A percentile compares a stretch with the other conserved stretches of the same genome.
Evolutionary conservation across 2,329 filamentous ascomycete genomes (phyloP).

Genomic region (Canariomyces notabilis): DNA sequence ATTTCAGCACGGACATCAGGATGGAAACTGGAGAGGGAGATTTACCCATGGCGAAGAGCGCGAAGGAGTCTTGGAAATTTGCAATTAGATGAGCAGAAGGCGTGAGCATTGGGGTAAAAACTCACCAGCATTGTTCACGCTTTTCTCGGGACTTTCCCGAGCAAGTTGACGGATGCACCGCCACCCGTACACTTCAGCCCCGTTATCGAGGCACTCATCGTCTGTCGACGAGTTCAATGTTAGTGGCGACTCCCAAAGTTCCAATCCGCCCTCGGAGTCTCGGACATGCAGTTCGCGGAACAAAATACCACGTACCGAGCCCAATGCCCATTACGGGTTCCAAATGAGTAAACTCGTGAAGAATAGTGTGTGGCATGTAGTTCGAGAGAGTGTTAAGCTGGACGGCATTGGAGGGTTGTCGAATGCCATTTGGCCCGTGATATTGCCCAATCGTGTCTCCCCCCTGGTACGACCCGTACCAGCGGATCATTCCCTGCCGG

Average conservation of each 20-base stretch:
- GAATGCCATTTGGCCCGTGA: not conserved
- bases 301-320: conserved; percentile 1
- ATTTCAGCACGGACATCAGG: too few relatives aligned
- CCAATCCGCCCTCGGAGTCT: too few relatives aligned
- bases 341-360: conserved; percentile 1
- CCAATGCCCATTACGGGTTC: not conserved
- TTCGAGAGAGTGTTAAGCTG: conserved; percentile 1
- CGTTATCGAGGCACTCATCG: not conserved
- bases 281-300: too few relatives aligned
- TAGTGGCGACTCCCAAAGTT: too few relatives aligned
- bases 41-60: conserved; percentile 3
- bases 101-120: too few relatives aligned
- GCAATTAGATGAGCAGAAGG: too few relatives aligned
- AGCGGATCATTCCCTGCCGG: not conserved
- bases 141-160: not conserved
- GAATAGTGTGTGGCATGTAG: not conserved
- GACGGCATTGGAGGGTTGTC: not conserved
- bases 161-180: conserved; percentile 3
- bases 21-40: too few relatives aligned
- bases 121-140: not conserved
- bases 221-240: not conserved
- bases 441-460: not conserved
- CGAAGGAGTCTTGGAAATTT: not conserved
- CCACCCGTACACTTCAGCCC: not conserved
- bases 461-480: not conserved